A percentile compares a stretch with the other conserved stretches of the same genome.
These are phyloP conservation scores for Flaveria brownii DNA, from an alignment of 129 eudicot genomes.

Conservation along the genomic window DNA sequence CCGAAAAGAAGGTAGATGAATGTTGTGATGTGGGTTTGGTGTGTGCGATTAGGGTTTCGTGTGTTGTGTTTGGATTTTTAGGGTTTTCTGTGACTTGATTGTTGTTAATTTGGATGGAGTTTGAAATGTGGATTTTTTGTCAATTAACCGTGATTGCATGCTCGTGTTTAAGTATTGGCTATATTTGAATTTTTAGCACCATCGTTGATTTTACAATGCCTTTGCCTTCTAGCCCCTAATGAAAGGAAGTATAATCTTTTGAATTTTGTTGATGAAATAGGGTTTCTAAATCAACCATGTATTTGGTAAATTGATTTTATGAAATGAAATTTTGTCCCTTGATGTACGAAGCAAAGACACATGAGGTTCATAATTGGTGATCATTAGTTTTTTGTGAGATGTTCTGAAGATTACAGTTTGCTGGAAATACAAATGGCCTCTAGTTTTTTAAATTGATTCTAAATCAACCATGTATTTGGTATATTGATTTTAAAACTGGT, in stretches of 20 bases:
- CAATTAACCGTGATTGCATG: not conserved
- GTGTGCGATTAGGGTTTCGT: conserved; percentile 7
- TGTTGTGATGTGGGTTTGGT: not conserved
- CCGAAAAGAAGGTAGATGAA: conserved; percentile 58
- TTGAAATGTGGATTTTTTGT: not conserved
- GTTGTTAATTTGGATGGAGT: not conserved
- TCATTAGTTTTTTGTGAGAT: not conserved
- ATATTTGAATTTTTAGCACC: not conserved
- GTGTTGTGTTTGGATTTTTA: conserved; percentile 12
- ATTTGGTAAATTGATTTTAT: not conserved
- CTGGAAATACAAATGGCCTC: no score
- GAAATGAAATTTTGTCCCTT: not conserved
- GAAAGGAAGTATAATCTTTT: not conserved
- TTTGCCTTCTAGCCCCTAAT: not conserved
- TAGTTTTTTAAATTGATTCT: no score
- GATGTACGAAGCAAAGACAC: not conserved
- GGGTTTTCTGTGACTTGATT: conserved; percentile 24
- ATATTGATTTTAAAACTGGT: no score
- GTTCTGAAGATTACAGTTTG: not conserved
- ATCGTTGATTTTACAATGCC: not conserved
- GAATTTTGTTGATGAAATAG: not conserved
- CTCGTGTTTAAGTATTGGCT: no score
- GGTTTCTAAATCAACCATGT: not conserved
- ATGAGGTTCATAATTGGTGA: not conserved
- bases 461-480: no score